Base-by-base conservation (phyloP, 169 alveolate genomes). In the Nephromyces sp. region DNA sequence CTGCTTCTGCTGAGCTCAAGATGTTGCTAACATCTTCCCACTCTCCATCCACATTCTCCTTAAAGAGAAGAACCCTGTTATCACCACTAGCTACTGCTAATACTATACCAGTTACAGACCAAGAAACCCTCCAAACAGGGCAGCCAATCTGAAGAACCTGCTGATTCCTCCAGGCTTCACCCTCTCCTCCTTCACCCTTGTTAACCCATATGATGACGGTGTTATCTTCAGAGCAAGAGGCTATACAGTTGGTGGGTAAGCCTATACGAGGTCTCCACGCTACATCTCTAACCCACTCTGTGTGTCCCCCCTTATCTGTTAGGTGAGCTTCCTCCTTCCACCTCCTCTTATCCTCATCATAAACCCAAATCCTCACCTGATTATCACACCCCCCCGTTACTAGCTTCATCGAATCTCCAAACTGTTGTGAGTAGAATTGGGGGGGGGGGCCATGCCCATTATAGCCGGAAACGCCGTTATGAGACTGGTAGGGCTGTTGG, bases 311-410 rank as follows among this genome's bases (percentile, higher is more conserved):
- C 63, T 70, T 72, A 6, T 72, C 28, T 43, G 66, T 67, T 67
- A 74, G 75, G 29, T 52, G 52, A 21, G 65, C 61, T 71, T 31
- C 69, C 66, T 66, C 68, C 1, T 4, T 24, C 64, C 72, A 75
- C 53, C 33, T 57, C 74, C 78, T 70, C 0, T 63, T 76, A 30
- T 70, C 85, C 4, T 77, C 85, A 63, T 86, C 85, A 29, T 74
- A 72, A 0, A 70, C 82, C 94, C 94, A 90, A 22, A 90, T 70
- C 43, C 85, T 86, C 29, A 92, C 84, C 28, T 73, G 74, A 70
- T 79, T 77, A 78, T 92, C 97, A 61, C 83, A 77, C n/a, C 97
- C 95, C 24, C 92, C 90, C 15, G 94, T 80, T n/a, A 86, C 96
- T 67, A 92, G 83, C 77, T 89, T 82, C 27, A 75, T 76, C 52